These are phyloP conservation scores for Candida sp. DNA, from an alignment of 1,139 yeast species.

Conservation along the genomic window DNA sequence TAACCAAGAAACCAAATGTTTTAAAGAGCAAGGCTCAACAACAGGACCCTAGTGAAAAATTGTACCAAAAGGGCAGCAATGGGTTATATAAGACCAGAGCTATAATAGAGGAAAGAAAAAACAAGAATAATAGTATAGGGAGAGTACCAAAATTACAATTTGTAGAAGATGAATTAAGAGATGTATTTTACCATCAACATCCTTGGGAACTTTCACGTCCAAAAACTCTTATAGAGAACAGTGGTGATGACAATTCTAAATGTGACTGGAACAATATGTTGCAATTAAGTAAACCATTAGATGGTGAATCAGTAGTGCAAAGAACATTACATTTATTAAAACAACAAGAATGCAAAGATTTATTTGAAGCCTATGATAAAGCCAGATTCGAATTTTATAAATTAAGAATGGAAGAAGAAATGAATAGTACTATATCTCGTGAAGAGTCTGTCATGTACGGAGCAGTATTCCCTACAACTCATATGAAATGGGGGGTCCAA, in stretches of 20 bases:
- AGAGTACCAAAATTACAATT: conserved; percentile 63
- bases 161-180: conserved; percentile 81
- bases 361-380: conserved; percentile 71
- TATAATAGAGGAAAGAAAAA: conserved; percentile 17
- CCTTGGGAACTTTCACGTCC: conserved; percentile 99
- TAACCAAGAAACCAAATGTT: conserved; percentile 46
- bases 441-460: conserved; percentile 92
- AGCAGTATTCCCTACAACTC: conserved; percentile 60
- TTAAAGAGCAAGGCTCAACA: conserved; percentile 21
- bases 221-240: conserved; percentile 76
- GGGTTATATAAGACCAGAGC: conserved; percentile 50
- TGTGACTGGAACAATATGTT: conserved; percentile 77
- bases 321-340: conserved; percentile 73
- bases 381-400: conserved; percentile 88
- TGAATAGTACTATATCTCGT: conserved; percentile 65
- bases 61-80: conserved; percentile 15
- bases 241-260: conserved; percentile 49
- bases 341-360: conserved; percentile 20
- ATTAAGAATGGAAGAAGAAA: conserved; percentile 80
- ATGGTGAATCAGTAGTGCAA: conserved; percentile 94
- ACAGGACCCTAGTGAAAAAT: conserved; percentile 21
- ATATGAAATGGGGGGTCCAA: conserved; percentile 64
- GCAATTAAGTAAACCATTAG: conserved; percentile 71
- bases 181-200: conserved; percentile 83
- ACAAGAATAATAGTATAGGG: conserved; percentile 33